Evolutionary conservation across 208 protist species (phyloP), one percentile per base, ranked within the genome.

Genomic region (Naegleria fowleri): DNA sequence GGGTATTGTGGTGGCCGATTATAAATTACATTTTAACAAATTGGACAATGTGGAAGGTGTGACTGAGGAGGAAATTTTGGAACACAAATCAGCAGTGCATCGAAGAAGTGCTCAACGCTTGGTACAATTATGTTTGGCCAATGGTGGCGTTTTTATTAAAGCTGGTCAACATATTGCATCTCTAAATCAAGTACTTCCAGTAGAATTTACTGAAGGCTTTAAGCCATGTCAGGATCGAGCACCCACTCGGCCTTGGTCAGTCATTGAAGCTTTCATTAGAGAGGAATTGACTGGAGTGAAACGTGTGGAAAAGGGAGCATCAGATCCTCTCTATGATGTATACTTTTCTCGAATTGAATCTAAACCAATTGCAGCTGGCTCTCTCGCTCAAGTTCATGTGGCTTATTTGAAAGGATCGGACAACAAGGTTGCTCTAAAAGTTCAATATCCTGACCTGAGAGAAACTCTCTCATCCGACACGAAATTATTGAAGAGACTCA

Each of bases 111-210:
- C 91, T 41, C 9, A 92, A 41, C 6, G 43, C 1, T 15, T 85
- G 15, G 5, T 90, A 0, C 55, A 92, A 25, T 43, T 89, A n/a
- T 89, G 86, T 38, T 36, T 92, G 22, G 90, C 38, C 83, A 90
- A 76, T 92, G 96, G 96, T 52, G 97, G 97, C 3, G 95, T 99
- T 9, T 99, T 98, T 94, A 96, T 98, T 6, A 98, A 99, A 93
- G 95, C 96, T 11, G 98, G 97, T 15, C 98, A 99, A 90, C 96
- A 97, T 52, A 95, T 98, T 52, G 95, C 97, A 6, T 97, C 97
- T 84, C 95, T 98, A 93, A 96, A 96, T 90, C 96, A 98, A 88
- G 94, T 98, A 38, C 88, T 98, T 15, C 98, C 98, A 3, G 88
- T 92, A 9, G 95, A 98, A 93, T 98, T 97, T 94, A 94, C 86